Conservation (phyloP, 345 rosid genomes). For the Lagerstroemia speciosa region DNA sequence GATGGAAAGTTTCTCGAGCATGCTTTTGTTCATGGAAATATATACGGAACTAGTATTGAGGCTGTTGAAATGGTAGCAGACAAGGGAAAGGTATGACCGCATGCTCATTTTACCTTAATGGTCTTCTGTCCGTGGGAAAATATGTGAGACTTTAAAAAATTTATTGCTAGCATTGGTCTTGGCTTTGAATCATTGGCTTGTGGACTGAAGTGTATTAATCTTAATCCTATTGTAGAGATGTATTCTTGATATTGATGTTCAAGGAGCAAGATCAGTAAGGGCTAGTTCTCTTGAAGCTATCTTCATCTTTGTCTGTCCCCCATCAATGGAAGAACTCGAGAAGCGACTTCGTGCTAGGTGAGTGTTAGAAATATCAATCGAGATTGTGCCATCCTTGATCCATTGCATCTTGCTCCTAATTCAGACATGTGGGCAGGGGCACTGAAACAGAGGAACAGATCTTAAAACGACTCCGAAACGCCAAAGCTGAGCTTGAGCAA, state of each 20-base stretch:
- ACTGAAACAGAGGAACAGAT: constrained; percentile 90
- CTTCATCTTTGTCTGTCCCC: constrained; percentile 79
- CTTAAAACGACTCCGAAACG: constrained; percentile 65
- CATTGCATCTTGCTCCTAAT: constrained; percentile 5
- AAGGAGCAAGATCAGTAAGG: constrained; percentile 79
- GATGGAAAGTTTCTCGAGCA: constrained; percentile 87
- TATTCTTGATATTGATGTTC: constrained; percentile 97
- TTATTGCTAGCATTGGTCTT: neutral
- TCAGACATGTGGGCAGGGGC: constrained; percentile 40
- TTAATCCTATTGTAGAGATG: constrained; percentile 49
- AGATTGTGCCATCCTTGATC: constrained; percentile 4
- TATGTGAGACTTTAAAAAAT: neutral
- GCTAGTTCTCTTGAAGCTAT: constrained; percentile 72
- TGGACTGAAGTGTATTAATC: neutral
- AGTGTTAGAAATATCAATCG: constrained; percentile 1
- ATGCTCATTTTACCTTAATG: neutral
- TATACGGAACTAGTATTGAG: constrained; percentile 93
- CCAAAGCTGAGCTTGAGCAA: constrained; percentile 70
- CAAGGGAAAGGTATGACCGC: constrained; percentile 60
- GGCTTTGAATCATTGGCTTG: neutral
- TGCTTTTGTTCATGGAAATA: constrained; percentile 85
- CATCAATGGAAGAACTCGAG: constrained; percentile 80
- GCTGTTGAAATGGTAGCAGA: constrained; percentile 87
- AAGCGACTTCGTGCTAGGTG: constrained; percentile 83
- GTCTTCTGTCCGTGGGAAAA: neutral